Conservation (phyloP, 768 basidiomycete genomes). For the Lactarius quietus region DNA sequence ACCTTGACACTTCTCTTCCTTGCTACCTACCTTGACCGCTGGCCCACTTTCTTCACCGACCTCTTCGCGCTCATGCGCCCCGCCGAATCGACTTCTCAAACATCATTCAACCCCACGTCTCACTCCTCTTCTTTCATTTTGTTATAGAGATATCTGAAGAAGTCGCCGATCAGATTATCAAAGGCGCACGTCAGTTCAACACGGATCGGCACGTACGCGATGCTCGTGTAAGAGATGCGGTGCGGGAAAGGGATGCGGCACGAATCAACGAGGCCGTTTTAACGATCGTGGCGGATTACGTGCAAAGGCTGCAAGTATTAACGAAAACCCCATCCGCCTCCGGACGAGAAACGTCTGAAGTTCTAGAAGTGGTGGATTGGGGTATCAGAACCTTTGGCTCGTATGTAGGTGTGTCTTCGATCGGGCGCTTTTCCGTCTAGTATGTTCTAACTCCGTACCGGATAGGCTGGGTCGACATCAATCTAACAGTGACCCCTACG, state of each 20-base stretch:
- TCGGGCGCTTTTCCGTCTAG: neutral
- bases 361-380: conserved; percentile 82
- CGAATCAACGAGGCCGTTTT: conserved; percentile 84
- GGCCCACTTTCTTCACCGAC: conserved; percentile 82
- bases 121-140: conserved; percentile 86
- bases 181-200: conserved; percentile 75
- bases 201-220: conserved; percentile 75
- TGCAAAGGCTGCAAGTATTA: conserved; percentile 51
- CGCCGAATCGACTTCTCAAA: conserved; percentile 50
- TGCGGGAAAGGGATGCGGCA: conserved; percentile 85
- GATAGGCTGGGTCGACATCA: conserved; percentile 96
- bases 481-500: conserved; percentile 86
- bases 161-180: conserved; percentile 93
- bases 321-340: conserved; percentile 46
- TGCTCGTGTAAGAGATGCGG: conserved; percentile 79
- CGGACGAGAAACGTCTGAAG: conserved; percentile 52
- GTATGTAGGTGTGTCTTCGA: conserved; percentile 76
- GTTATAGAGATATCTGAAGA: conserved; percentile 95
- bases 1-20: conserved; percentile 87
- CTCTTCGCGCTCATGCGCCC: conserved; percentile 70
- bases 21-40: conserved; percentile 79
- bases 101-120: conserved; percentile 80
- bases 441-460: conserved; percentile 11
- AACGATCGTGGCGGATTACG: conserved; percentile 71
- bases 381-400: conserved; percentile 90